Conservation (phyloP, 306 rosid species). For the Ormosia semicastrata region DNA sequence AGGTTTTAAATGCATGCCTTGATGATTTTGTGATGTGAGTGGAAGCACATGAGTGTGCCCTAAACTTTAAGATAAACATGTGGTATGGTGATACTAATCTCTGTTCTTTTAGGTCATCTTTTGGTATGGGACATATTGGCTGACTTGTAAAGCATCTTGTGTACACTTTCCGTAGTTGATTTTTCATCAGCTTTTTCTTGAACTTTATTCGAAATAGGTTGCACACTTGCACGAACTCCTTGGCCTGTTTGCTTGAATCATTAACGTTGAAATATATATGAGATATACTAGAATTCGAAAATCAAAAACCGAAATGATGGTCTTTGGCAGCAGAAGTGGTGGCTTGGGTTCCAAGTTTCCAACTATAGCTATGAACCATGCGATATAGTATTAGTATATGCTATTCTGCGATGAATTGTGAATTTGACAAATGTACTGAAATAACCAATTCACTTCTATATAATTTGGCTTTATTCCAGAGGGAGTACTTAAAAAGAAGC, state of each 20-base stretch:
- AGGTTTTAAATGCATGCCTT: slow-evolving; percentile 17
- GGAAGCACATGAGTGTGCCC: not conserved
- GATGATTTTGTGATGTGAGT: not conserved
- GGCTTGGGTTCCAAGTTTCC: not conserved
- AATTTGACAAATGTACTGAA: no score
- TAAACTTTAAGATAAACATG: slow-evolving; percentile 5
- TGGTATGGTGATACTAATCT: not conserved
- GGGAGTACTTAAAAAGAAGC: no score
- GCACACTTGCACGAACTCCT: not conserved
- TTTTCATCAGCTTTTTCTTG: not conserved
- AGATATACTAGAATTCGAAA: not conserved
- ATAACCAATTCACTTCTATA: no score
- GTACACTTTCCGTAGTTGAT: slow-evolving; percentile 24
- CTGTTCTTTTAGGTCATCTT: not conserved
- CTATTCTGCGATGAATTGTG: not conserved
- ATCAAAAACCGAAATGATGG: not conserved
- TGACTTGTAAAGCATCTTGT: slow-evolving; percentile 19
- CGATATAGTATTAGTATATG: not conserved
- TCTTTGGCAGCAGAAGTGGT: not conserved
- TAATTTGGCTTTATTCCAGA: no score
- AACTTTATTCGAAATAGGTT: not conserved
- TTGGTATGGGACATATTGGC: not conserved
- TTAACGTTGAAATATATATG: not conserved
- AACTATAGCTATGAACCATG: not conserved
- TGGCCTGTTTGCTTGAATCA: not conserved